Percentiles rank a stretch among this genome's conserved stretches.
Evolutionary conservation across 2,329 filamentous ascomycete species (phyloP).

Genomic region (Phyllosticta ampelicida): DNA sequence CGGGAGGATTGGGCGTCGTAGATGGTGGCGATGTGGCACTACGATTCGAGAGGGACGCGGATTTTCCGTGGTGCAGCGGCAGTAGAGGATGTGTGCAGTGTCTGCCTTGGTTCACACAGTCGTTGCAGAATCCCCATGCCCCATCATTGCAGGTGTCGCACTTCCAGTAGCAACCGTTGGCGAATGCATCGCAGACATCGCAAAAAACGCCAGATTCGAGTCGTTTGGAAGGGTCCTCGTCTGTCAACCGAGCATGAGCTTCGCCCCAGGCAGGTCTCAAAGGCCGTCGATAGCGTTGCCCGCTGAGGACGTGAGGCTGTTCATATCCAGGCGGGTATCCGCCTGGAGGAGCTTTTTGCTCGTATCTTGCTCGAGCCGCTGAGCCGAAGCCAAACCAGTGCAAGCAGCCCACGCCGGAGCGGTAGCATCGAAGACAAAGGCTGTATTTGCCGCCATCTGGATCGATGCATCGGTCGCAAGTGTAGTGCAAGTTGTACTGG

Average conservation of each 20-base stretch:
- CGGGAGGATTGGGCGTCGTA: slow-evolving; percentile 18
- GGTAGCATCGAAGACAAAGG: slow-evolving; percentile 73
- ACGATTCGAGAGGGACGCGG: background rate
- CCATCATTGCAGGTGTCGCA: slow-evolving; percentile 81
- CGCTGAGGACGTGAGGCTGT: slow-evolving; percentile 42
- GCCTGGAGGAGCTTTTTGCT: slow-evolving; percentile 30
- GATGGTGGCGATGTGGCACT: slow-evolving; percentile 16
- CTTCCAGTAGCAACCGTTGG: slow-evolving; percentile 82
- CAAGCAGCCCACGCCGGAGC: slow-evolving; percentile 62
- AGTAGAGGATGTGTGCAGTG: slow-evolving; percentile 75
- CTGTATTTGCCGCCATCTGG: slow-evolving; percentile 52
- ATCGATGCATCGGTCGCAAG: slow-evolving; percentile 58
- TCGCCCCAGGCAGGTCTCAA: slow-evolving; percentile 4
- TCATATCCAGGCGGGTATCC: slow-evolving; percentile 33
- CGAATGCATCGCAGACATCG: slow-evolving; percentile 58
- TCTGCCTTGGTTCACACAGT: slow-evolving; percentile 71
- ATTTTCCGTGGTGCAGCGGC: slow-evolving; percentile 54
- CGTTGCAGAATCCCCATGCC: slow-evolving; percentile 89
- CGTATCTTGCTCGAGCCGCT: slow-evolving; percentile 57
- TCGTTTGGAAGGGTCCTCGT: slow-evolving; percentile 55
- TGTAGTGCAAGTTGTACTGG: slow-evolving; percentile 78
- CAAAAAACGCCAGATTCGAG: slow-evolving; percentile 79
- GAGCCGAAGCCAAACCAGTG: slow-evolving; percentile 85
- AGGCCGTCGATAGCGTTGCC: slow-evolving; percentile 33
- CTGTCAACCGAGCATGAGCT: slow-evolving; percentile 17